Base-by-base conservation (phyloP, 2,329 filamentous ascomycete genomes). In the Scleromitrula shiraiana region DNA sequence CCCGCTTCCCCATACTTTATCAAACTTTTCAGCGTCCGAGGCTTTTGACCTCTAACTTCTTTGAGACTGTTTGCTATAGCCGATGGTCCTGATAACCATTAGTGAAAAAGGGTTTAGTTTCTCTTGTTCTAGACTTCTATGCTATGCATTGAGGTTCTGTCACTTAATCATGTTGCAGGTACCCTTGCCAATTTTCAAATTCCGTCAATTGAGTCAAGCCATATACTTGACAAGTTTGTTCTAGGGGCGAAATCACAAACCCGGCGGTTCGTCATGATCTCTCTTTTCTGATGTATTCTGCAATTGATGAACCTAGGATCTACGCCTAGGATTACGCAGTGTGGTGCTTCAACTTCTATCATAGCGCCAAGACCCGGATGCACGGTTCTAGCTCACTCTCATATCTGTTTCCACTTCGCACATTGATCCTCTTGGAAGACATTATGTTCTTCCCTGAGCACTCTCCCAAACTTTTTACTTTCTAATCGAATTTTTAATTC, bases 331-430 rank as follows among this genome's bases (percentile, higher is more conserved):
- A 42, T 55, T 51, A 26, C 53, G 53, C 50, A 54, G 45, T 41
- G 46, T 36, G 12, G 41, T 46, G 53, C 51, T 56, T 47, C 52
- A 56, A 51, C 42, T 50, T 50, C 50, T 24, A 56, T 51, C 53
- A 54, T 46, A 59, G 58, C 55, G 53, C 37, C 45, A 42, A 36
- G 45, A 8, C 46, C 49, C 23, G 44, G 30, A 35, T 51, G 53
- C 51, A 56, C 53, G 49, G 53, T 54, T 50, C 56, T 53, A 54
- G 53, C 50, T 54, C 50, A 46, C 19, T 45, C 41, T 42, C 45
- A 45, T 49, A 46, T 29, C 33, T 53, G 56, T 62, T 61, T 59
- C 57, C 37, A 49, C 40, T 49, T 51, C 41, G 19, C 37, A 37
- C 43, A 27, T 50, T 41, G 17, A 52, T 40, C 37, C 36, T 33